Base-by-base conservation (phyloP, 139 green algal genomes). In the Zygnema circumcarinatum region DNA sequence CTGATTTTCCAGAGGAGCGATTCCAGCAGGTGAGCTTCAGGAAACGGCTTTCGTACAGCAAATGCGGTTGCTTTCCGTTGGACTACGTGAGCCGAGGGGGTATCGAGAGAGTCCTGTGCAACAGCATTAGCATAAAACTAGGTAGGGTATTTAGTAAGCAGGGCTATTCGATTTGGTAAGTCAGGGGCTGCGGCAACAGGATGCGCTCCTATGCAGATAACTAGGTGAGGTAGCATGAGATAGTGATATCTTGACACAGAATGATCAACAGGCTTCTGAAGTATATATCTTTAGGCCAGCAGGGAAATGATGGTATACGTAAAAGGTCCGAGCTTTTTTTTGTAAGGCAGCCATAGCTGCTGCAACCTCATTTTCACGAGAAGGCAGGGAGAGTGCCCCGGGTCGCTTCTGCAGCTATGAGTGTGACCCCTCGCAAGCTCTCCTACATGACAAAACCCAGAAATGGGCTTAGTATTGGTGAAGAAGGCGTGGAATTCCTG, bases 1-100 rank as follows among this genome's bases (percentile, higher is more conserved):
- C 84, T 22, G 84, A 89, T 42, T 89, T 89, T 52, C 84, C 84
- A 21, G 56, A 89, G 36, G 35, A 90, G 80, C 78, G 84, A 2
- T 89, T 89, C 41, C 54, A 39, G 33, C 31, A 86, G 54, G 80
- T 86, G 41, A 31, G 36, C 16, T 78, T 72, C 54, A 72, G 54
- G 25, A 72, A 29, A 29, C 25, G 29, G 25, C 25, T 33, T 33
- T 72, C 25, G 54, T 33, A 29, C 25, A 72, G 54, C 25, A 29
- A 29, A 72, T 25, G 29, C 25, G 54, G 29, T 33, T 33, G 54
- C 54, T 33, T 33, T 33, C 54, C 54, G 54, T 72, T 72, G 25
- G 25, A 33, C 25, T 29, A 72, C 25, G 54, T 72, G 25, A 72
- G 25, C 54, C 29, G 29, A 25, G 54, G 54, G 54, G 54, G 25